Evolutionary conservation across 2,329 filamentous ascomycete species (phyloP).

Genomic region (Truncatella angustata): DNA sequence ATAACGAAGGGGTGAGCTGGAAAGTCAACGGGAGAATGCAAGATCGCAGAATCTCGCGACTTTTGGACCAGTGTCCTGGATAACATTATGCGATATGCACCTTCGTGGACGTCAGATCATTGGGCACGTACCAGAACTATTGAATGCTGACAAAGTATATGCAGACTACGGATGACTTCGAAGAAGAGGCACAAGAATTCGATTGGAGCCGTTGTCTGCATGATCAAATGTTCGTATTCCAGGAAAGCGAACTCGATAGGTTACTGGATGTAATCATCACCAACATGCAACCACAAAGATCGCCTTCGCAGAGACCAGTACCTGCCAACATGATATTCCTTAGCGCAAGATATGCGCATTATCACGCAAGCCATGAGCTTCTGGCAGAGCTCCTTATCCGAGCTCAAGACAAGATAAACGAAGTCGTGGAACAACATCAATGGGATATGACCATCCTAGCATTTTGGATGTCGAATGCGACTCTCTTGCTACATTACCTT

Average conservation of each 20-base stretch:
- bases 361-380: constrained; percentile 85
- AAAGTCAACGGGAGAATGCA: too few species aligned
- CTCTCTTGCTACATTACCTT: constrained; percentile 89
- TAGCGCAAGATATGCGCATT: constrained; percentile 92
- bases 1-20: too few species aligned
- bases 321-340: constrained; percentile 97
- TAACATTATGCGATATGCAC: too few species aligned
- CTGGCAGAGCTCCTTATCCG: constrained; percentile 76
- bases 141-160: constrained; percentile 22
- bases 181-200: constrained; percentile 90
- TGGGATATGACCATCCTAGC: constrained; percentile 99
- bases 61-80: too few species aligned
- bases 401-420: constrained; percentile 95
- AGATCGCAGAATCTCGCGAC: too few species aligned
- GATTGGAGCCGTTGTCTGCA: constrained; percentile 93
- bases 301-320: constrained; percentile 94
- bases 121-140: too few species aligned
- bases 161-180: constrained; percentile 72
- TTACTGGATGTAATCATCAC: constrained; percentile 96
- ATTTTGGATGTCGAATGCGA: constrained; percentile 98
- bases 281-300: constrained; percentile 95
- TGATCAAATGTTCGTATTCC: constrained; percentile 99
- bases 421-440: constrained; percentile 90
- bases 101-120: too few species aligned
- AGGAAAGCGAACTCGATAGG: constrained; percentile 85